Evolutionary conservation across 2,329 filamentous ascomycete genomes (phyloP).

Genomic region (Onygenales sp.): DNA sequence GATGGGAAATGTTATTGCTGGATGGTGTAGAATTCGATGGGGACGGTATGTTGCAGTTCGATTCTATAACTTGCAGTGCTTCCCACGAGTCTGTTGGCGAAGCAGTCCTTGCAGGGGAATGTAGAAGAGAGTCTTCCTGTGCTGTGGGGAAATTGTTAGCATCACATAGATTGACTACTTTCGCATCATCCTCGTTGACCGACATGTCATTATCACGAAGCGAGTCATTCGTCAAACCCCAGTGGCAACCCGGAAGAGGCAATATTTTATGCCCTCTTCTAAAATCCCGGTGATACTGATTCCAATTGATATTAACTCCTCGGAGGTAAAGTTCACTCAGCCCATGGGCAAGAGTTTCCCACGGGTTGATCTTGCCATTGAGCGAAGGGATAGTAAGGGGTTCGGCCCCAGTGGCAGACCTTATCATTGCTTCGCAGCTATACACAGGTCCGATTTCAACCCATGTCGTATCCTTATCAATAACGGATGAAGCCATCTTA

Average conservation of each 20-base stretch:
- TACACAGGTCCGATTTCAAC: slow-evolving; percentile 68
- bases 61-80: too few species aligned
- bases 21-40: too few species aligned
- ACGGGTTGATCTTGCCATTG: slow-evolving; percentile 52
- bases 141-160: too few species aligned
- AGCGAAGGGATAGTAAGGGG: slow-evolving; percentile 51
- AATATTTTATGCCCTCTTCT: slow-evolving; percentile 49
- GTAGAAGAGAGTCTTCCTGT: too few species aligned
- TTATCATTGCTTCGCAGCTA: slow-evolving; percentile 59
- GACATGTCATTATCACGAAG: slow-evolving; percentile 22
- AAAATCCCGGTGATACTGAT: slow-evolving; percentile 58
- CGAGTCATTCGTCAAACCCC: slow-evolving; percentile 65
- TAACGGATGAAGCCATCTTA: slow-evolving; percentile 48
- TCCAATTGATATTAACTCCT: slow-evolving; percentile 59
- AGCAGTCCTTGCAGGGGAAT: too few species aligned
- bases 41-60: too few species aligned
- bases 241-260: slow-evolving; percentile 59
- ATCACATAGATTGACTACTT: too few species aligned
- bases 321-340: slow-evolving; percentile 51
- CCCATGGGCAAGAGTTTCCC: slow-evolving; percentile 52
- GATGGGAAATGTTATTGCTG: too few species aligned
- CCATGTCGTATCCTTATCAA: slow-evolving; percentile 59
- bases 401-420: slow-evolving; percentile 48
- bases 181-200: too few species aligned
- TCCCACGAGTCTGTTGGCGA: too few species aligned